Evolutionary conservation across 2,329 filamentous ascomycete genomes (phyloP), one percentile per base, ranked within the genome.

Genomic region (Penicillium italicum): DNA sequence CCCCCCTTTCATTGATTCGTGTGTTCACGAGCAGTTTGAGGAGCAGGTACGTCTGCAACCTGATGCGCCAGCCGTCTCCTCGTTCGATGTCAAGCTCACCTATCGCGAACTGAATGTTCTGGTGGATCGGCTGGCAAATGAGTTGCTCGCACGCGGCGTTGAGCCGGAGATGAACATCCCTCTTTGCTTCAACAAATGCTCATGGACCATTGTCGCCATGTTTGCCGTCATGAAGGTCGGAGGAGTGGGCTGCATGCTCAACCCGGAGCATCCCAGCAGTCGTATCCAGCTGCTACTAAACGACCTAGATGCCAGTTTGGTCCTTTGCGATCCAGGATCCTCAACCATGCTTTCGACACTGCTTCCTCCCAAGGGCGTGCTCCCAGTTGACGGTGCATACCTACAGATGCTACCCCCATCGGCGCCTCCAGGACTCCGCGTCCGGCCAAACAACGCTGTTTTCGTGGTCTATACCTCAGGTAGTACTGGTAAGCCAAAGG

Each of bases 381-480:
- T 36, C 33, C 33, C 33, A n/a, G 33, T 36, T 36, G 33, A 36
- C 16, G 33, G 33, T 36, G 33, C 33, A 36, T 36, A 36, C 33
- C 33, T 36, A n/a, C 33, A 36, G 33, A 36, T 36, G 33, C 33
- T 36, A 36, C 33, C 33, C 33, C 33, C 33, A 36, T 36, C 16
- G 14, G 33, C 33, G 33, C 33, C 33, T 36, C 33, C 33, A 36
- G 16, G 33, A 36, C 33, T 36, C 33, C 33, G 33, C 33, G 33
- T 36, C 33, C 33, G 33, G 33, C 40, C 49, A 7, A 22, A 37
- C 50, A 43, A 53, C 36, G 40, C 42, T 34, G 26, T 38, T 26
- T 53, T 45, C 33, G 33, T 36, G 33, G 44, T 43, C 12, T 55
- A 42, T 37, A 55, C 52, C 9, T 55, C 52, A 20, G 52, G 52